Evolutionary conservation across 2,329 filamentous ascomycete species (phyloP).

Genomic region (Ophiostoma populinum): DNA sequence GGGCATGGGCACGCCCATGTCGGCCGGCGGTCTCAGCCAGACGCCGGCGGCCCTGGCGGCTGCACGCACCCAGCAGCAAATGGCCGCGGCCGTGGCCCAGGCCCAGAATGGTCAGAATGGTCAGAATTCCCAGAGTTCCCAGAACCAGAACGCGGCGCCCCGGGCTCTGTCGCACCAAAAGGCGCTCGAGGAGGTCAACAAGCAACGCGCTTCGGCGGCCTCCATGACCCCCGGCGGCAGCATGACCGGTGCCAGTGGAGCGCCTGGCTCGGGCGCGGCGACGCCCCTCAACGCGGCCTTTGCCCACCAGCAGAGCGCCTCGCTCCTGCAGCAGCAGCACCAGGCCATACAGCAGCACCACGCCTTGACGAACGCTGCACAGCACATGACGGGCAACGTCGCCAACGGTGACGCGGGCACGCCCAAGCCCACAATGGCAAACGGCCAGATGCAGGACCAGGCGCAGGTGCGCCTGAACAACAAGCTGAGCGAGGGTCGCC

Average conservation of each 20-base stretch:
- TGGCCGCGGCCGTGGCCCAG: slow-evolving; percentile 21
- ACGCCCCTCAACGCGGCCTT: no score
- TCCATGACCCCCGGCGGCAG: slow-evolving; percentile 2
- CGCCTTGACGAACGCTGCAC: slow-evolving; percentile 24
- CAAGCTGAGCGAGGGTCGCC: slow-evolving; percentile 45
- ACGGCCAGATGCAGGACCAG: slow-evolving; percentile 5
- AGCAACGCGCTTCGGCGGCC: slow-evolving; percentile 15
- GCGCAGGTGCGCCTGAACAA: slow-evolving; percentile 9
- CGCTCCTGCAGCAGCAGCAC: slow-evolving; percentile 8
- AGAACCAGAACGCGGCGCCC: slow-evolving; percentile 17
- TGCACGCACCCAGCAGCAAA: slow-evolving; percentile 30
- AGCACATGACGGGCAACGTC: slow-evolving; percentile 14
- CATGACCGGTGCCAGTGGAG: slow-evolving; percentile 6
- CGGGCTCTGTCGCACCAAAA: slow-evolving; percentile 31
- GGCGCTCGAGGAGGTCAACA: slow-evolving; percentile 31
- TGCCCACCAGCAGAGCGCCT: slow-evolving; percentile 10
- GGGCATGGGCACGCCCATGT: slow-evolving; percentile 31
- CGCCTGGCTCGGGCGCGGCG: no score
- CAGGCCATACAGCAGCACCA: slow-evolving; percentile 36
- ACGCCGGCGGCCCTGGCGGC: slow-evolving; percentile 3
- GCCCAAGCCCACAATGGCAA: not conserved
- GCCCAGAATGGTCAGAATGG: no score
- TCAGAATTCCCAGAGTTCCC: no score
- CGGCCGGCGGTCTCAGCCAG: slow-evolving; percentile 13
- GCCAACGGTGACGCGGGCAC: slow-evolving; percentile 3